These are phyloP conservation scores for Metschnikowia kofuensis DNA, from an alignment of 805 yeast genomes.

Conservation along the genomic window DNA sequence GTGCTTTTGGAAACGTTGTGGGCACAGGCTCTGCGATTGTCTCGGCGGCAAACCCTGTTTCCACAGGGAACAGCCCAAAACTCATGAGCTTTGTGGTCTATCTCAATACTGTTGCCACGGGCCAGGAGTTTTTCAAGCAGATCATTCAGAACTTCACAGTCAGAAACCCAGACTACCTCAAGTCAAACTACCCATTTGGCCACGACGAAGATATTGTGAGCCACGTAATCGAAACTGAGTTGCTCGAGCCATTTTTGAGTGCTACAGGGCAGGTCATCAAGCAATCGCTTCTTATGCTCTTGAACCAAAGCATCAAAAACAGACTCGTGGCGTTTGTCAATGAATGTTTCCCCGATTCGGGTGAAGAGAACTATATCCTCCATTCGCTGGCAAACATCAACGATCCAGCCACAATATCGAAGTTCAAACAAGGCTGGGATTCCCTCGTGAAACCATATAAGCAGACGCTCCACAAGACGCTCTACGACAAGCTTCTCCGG, in stretches of 20 bases:
- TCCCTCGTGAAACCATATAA: constrained; percentile 61
- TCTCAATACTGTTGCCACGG: constrained; percentile 68
- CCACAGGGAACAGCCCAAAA: constrained; percentile 42
- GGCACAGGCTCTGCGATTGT: constrained; percentile 23
- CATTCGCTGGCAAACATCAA: constrained; percentile 27
- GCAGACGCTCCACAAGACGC: constrained; percentile 50
- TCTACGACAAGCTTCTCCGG: constrained; percentile 48
- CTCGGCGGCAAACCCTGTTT: constrained; percentile 23
- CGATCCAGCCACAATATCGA: constrained; percentile 35
- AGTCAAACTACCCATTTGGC: constrained; percentile 33
- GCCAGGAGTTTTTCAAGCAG: constrained; percentile 54
- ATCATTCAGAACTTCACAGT: constrained; percentile 44
- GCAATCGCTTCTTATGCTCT: constrained; percentile 44
- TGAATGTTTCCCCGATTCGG: constrained; percentile 40
- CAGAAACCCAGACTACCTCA: constrained; percentile 21
- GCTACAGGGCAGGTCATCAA: constrained; percentile 31
- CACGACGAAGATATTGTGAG: constrained; percentile 33
- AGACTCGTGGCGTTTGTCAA: constrained; percentile 42
- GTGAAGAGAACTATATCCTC: constrained; percentile 30
- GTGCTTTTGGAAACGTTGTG: constrained; percentile 44
- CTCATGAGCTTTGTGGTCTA: constrained; percentile 61
- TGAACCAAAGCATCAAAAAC: constrained; percentile 46
- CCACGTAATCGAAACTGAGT: constrained; percentile 29
- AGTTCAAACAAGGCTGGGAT: constrained; percentile 66
- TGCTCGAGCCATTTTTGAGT: constrained; percentile 27